Conservation (phyloP, 352 stramenopile genomes). For the Globisporangium sylvaticum region DNA sequence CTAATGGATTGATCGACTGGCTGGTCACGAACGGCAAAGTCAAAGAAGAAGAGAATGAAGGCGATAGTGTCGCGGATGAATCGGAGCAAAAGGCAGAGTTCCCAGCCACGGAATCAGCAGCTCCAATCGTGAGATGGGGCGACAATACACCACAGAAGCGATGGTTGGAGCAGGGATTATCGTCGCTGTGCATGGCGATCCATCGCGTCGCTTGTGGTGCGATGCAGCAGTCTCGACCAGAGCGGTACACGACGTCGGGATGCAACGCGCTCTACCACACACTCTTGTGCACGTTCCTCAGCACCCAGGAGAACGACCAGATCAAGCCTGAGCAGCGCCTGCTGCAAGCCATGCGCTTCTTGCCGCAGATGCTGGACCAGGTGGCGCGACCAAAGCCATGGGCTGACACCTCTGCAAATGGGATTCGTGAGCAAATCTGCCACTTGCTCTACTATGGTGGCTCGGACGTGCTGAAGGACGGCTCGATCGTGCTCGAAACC, state of each 20-base stretch:
- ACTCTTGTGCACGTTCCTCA: slow-evolving; percentile 70
- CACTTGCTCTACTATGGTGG: slow-evolving; percentile 72
- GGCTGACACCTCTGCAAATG: slow-evolving; percentile 22
- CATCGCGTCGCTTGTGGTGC: slow-evolving; percentile 80
- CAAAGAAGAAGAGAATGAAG: not conserved
- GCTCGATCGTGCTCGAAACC: slow-evolving; percentile 65
- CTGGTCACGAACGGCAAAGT: slow-evolving; percentile 29
- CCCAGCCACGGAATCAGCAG: not conserved
- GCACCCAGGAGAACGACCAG: slow-evolving; percentile 51
- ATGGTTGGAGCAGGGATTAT: slow-evolving; percentile 66
- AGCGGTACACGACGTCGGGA: slow-evolving; percentile 71
- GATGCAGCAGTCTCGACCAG: slow-evolving; percentile 79
- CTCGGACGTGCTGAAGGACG: slow-evolving; percentile 62
- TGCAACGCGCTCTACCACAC: slow-evolving; percentile 81
- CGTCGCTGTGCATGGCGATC: slow-evolving; percentile 81
- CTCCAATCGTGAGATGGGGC: slow-evolving; percentile 5
- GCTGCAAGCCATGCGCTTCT: slow-evolving; percentile 66
- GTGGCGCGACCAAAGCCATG: slow-evolving; percentile 26
- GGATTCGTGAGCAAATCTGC: slow-evolving; percentile 40
- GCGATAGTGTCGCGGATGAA: not conserved
- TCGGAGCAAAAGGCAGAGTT: slow-evolving; percentile 28
- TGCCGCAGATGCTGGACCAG: slow-evolving; percentile 71
- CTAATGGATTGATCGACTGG: slow-evolving; percentile 43
- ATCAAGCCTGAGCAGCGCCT: slow-evolving; percentile 59
- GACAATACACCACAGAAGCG: slow-evolving; percentile 30